phyloP scores from a whole-genome alignment of 495 filamentous ascomycete genomes.

The Cryomyces minteri region DNA sequence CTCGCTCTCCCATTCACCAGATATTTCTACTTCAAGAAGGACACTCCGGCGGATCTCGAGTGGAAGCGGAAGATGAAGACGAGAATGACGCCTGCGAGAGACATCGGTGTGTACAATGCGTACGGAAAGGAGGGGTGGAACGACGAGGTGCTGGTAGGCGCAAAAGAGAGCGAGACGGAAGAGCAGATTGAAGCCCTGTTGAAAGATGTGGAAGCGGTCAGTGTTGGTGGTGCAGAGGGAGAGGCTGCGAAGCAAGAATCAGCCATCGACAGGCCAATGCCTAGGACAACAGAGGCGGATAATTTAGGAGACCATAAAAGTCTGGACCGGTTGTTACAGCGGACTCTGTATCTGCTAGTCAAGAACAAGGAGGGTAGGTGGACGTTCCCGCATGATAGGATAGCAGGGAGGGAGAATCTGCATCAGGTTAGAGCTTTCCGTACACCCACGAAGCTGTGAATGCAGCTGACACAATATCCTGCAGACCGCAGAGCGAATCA shows the following conservation, averaged over 20 bases:
- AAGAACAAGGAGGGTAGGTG: conserved; percentile 47
- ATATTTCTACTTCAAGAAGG: conserved; percentile 91
- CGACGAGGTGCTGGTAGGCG: conserved; percentile 72
- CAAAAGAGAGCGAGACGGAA: conserved; percentile 37
- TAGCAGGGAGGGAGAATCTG: conserved; percentile 54
- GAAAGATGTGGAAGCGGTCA: conserved; percentile 54
- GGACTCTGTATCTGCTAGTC: conserved; percentile 77
- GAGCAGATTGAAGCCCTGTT: conserved; percentile 47
- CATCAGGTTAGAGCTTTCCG: conserved; percentile 43
- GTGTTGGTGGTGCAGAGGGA: conserved; percentile 27
- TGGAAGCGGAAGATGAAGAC: conserved; percentile 75
- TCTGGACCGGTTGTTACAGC: conserved; percentile 54
- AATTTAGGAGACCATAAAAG: conserved; percentile 50
- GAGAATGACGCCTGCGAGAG: conserved; percentile 55
- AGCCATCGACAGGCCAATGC: conserved; percentile 46
- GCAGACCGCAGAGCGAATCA: conserved; percentile 64
- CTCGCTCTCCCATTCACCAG: conserved; percentile 73
- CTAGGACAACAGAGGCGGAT: conserved; percentile 66
- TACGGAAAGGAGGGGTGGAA: conserved; percentile 71
- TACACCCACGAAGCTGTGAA: not conserved
- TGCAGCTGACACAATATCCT: not conserved
- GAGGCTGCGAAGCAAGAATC: conserved; percentile 34
- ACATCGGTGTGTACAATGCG: conserved; percentile 73
- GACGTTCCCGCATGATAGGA: conserved; percentile 54
- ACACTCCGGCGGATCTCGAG: conserved; percentile 65